Evolutionary conservation across 2,329 filamentous ascomycete genomes (phyloP).

Genomic region (Apiospora saccharicola): DNA sequence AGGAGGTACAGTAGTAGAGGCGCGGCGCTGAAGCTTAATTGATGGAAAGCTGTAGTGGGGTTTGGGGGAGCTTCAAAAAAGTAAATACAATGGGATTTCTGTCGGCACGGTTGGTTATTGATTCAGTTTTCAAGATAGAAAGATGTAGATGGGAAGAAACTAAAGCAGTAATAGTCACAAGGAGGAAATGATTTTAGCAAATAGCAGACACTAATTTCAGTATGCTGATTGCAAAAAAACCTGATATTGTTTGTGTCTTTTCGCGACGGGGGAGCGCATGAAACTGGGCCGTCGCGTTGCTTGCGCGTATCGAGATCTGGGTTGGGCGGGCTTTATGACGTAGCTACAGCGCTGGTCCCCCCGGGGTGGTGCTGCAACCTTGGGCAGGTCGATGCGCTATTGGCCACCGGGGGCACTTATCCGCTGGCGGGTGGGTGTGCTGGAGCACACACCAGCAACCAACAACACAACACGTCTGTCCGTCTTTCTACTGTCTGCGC

Average conservation of each 20-base stretch:
- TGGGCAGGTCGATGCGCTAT: not conserved
- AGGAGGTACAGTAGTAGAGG: not conserved
- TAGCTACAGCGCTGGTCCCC: not conserved
- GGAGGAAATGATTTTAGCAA: not conserved
- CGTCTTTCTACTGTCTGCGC: not conserved
- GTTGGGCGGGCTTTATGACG: not conserved
- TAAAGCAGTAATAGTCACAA: not conserved
- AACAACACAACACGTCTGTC: conserved; percentile 1
- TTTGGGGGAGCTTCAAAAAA: not conserved
- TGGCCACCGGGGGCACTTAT: not conserved
- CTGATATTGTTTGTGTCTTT: conserved; percentile 7
- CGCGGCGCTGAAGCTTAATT: conserved; percentile 5
- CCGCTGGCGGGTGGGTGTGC: not conserved
- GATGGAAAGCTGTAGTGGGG: not conserved
- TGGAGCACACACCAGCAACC: conserved; percentile 6
- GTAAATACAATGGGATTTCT: not conserved
- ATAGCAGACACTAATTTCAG: not conserved
- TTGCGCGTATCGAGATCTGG: conserved; percentile 18
- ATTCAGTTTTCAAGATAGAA: not conserved
- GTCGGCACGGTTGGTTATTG: not conserved
- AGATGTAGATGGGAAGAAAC: not conserved
- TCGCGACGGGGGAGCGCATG: conserved; percentile 2
- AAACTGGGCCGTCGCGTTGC: conserved; percentile 13
- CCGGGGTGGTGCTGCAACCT: not conserved
- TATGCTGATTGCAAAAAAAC: not conserved